These are phyloP conservation scores for Neofusicoccum parvum DNA, from an alignment of 2,329 filamentous ascomycete species.

Conservation along the genomic window DNA sequence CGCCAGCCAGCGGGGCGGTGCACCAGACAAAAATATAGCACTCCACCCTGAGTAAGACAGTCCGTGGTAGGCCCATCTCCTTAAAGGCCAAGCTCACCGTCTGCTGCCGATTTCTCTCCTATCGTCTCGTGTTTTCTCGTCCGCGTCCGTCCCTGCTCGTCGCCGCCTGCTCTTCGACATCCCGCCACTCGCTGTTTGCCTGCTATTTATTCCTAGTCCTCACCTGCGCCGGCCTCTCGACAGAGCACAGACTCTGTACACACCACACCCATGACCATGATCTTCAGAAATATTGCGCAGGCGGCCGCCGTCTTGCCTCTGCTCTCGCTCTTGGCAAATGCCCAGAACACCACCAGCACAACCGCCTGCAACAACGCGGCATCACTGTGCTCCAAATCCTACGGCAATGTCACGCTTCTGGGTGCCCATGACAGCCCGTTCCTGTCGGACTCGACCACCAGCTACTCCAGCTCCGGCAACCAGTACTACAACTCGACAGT, in stretches of 20 bases:
- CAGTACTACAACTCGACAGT: constrained; percentile 70
- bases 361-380: constrained; percentile 75
- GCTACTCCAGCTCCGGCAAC: constrained; percentile 63
- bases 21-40: constrained; percentile 9
- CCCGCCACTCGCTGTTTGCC: constrained; percentile 5
- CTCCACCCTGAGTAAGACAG: constrained; percentile 4
- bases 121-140: not conserved
- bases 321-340: not conserved
- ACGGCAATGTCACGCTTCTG: constrained; percentile 72
- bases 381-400: constrained; percentile 65
- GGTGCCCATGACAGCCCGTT: constrained; percentile 73
- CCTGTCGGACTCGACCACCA: constrained; percentile 61
- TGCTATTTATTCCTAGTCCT: not conserved
- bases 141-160: not conserved
- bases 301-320: constrained; percentile 8
- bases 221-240: not conserved
- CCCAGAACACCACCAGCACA: not conserved
- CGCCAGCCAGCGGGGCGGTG: constrained; percentile 9
- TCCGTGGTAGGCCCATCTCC: too few species aligned
- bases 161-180: not conserved
- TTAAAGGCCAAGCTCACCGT: not conserved
- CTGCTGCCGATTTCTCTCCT: not conserved
- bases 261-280: not conserved
- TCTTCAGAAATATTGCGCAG: constrained; percentile 15
- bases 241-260: not conserved